Percentiles rank a stretch among this genome's conserved stretches.
Evolutionary conservation across 1,139 yeast species (phyloP).

Genomic region (Candida tropicalis): DNA sequence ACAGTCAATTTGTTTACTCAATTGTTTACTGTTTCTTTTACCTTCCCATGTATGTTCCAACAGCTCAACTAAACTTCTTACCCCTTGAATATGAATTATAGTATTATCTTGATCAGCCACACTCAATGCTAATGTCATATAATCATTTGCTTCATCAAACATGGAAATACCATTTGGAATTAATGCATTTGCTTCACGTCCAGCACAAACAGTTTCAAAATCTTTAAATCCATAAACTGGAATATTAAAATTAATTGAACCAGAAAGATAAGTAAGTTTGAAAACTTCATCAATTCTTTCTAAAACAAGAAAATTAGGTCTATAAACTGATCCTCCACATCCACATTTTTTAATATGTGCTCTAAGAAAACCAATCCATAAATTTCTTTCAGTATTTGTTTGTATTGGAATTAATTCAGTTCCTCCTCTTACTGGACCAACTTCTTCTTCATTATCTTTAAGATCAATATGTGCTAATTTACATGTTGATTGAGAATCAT

Average conservation of each 20-base stretch:
- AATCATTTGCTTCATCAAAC: slow-evolving; percentile 22
- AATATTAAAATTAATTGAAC: slow-evolving; percentile 38
- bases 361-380: slow-evolving; percentile 55
- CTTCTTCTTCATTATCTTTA: slow-evolving; percentile 19
- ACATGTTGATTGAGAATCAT: slow-evolving; percentile 29
- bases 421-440: slow-evolving; percentile 51
- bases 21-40: not conserved
- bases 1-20: slow-evolving; percentile 17
- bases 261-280: slow-evolving; percentile 33
- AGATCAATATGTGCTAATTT: slow-evolving; percentile 21
- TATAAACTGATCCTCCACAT: slow-evolving; percentile 49
- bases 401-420: slow-evolving; percentile 49
- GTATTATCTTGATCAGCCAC: slow-evolving; percentile 39
- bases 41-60: slow-evolving; percentile 9
- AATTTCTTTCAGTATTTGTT: slow-evolving; percentile 31
- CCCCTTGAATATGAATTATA: slow-evolving; percentile 26
- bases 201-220: slow-evolving; percentile 25
- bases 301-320: slow-evolving; percentile 49
- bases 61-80: slow-evolving; percentile 6
- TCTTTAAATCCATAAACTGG: slow-evolving; percentile 37
- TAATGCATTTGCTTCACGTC: slow-evolving; percentile 29
- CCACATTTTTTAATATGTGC: slow-evolving; percentile 51
- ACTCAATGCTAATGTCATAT: slow-evolving; percentile 34
- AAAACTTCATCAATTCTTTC: slow-evolving; percentile 24
- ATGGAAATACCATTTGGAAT: slow-evolving; percentile 36